These are phyloP conservation scores for Glomus cerebriforme DNA, from an alignment of 192 early-diverging fungal species.

Conservation along the genomic window DNA sequence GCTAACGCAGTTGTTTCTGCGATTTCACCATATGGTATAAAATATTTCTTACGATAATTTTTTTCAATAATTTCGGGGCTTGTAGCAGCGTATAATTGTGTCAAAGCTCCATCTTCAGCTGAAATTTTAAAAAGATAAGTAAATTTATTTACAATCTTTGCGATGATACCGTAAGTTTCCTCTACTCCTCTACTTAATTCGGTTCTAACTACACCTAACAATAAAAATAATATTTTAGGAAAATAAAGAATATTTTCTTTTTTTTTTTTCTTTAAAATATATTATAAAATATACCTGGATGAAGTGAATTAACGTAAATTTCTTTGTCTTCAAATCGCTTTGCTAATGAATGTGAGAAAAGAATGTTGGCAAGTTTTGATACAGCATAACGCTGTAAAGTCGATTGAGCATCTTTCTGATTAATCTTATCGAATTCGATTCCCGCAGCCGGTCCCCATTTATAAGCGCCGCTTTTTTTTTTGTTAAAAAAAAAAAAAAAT, in stretches of 20 bases:
- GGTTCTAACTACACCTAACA: conserved; percentile 50
- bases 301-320: conserved; percentile 46
- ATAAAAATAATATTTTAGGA: neutral
- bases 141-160: conserved; percentile 23
- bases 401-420: conserved; percentile 35
- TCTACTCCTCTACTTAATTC: conserved; percentile 43
- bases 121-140: conserved; percentile 29
- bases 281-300: conserved; percentile 44
- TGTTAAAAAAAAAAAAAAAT: conserved; percentile 30
- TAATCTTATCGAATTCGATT: conserved; percentile 47
- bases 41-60: conserved; percentile 37
- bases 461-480: conserved; percentile 40
- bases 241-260: too few relatives aligned
- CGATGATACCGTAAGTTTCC: conserved; percentile 25
- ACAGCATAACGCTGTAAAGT: conserved; percentile 44
- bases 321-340: conserved; percentile 33
- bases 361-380: conserved; percentile 59
- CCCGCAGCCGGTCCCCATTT: conserved; percentile 31
- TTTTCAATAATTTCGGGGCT: conserved; percentile 56
- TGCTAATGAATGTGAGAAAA: conserved; percentile 53
- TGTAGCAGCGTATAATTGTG: conserved; percentile 51
- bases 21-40: conserved; percentile 39
- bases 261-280: too few relatives aligned
- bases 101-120: conserved; percentile 49
- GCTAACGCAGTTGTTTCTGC: conserved; percentile 14